phyloP scores from a whole-genome alignment of 1,139 yeast genomes.

The Groenewaldozyma auringiensis region DNA sequence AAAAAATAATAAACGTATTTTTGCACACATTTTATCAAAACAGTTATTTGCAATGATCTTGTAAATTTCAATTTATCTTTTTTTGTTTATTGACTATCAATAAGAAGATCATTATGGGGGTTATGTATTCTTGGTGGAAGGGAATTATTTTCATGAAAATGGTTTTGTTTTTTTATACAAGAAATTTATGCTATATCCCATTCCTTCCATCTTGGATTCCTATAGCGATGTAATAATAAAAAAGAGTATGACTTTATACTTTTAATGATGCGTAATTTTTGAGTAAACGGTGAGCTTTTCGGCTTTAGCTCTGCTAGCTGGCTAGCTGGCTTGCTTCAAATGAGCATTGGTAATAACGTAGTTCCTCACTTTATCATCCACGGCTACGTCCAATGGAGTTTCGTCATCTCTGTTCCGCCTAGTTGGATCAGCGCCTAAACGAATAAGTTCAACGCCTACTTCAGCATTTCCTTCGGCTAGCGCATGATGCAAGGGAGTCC shows the following conservation, averaged over 20 bases:
- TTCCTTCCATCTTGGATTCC: no score
- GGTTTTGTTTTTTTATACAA: no score
- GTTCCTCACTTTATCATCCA: conserved; percentile 48
- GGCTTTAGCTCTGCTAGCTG: no score
- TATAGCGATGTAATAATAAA: no score
- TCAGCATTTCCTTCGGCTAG: conserved; percentile 88
- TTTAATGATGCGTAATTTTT: no score
- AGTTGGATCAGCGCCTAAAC: conserved; percentile 58
- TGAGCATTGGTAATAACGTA: conserved; percentile 19
- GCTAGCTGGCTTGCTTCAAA: neutral
- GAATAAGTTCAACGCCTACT: conserved; percentile 53
- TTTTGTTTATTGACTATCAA: neutral
- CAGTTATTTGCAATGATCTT: no score
- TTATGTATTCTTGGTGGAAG: neutral
- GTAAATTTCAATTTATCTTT: neutral
- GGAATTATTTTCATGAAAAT: no score
- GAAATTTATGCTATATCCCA: no score
- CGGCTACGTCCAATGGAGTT: conserved; percentile 54
- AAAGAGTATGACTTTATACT: no score
- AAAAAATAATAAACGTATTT: conserved; percentile 1
- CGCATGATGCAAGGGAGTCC: conserved; percentile 89
- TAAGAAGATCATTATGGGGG: no score
- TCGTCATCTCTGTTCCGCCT: conserved; percentile 45
- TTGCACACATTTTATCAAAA: neutral
- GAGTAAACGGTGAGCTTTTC: no score